Evolutionary conservation across 305 asterid genomes (phyloP), one percentile per base, ranked within the genome.

Genomic region (Andrographis paniculata): DNA sequence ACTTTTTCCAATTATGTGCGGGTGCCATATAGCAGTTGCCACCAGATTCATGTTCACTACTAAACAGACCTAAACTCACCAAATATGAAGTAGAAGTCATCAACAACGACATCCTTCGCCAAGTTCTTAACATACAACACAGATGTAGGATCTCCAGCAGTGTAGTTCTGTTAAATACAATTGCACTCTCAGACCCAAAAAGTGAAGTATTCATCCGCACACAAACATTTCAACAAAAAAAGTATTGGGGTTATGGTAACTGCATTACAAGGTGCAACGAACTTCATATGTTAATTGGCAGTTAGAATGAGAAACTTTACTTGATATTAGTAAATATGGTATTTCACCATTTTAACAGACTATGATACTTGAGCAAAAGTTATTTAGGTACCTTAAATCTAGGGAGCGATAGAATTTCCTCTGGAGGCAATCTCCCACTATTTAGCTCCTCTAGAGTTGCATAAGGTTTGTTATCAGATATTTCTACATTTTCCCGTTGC

Each of bases 351-450:
- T 23, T 36, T 17, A 36, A 40, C 13, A 17, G n/a, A 39, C 10
- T 19, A 64, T 35, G 14, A 27, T 14, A 53, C 36, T 50, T 49
- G 45, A 50, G 53, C 8, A 41, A 19, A 51, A 56, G 43, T 21
- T 27, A 17, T 23, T 37, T 48, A 7, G 48, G 42, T 69, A 85
- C 95, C 97, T 89, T 85, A 63, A 89, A 89, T 80, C 69, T 83
- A 47, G 98, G 92, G 61, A 74, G 88, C 5, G 98, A 89, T 46
- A 89, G 64, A 52, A 85, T 83, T 57, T 85, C 98, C 69, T 82
- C 98, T 1, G 91, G 95, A 31, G 93, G 95, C 68, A 82, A 55
- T 68, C 69, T 89, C 51, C 93, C 92, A 17, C 62, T 66, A 56
- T 73, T 67, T 53, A 85, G 59, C 55, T 85, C 84, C 71, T 78